Evolutionary conservation across 2,329 filamentous ascomycete genomes (phyloP).

Genomic region (Fusarium humuli): DNA sequence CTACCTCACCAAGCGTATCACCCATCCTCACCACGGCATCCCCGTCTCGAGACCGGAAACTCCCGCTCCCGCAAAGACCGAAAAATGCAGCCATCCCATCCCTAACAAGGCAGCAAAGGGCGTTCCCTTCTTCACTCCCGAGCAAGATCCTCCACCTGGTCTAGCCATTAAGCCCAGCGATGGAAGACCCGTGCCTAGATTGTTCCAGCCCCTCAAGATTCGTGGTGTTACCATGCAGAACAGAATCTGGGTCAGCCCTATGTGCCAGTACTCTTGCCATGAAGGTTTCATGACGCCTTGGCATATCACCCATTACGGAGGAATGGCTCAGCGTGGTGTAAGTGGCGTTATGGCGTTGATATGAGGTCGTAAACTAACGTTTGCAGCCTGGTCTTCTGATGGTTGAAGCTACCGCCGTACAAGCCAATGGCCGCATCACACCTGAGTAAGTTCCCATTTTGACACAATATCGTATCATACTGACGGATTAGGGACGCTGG

Average conservation of each 20-base stretch:
- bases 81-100: conserved; percentile 42
- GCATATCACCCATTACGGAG: conserved; percentile 79
- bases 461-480: not conserved
- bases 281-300: conserved; percentile 74
- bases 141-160: conserved; percentile 58
- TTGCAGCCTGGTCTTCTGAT: conserved; percentile 68
- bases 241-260: conserved; percentile 59
- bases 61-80: conserved; percentile 34
- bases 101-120: conserved; percentile 46
- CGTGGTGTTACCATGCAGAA: conserved; percentile 59
- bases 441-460: conserved; percentile 58
- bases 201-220: conserved; percentile 61
- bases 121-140: conserved; percentile 62
- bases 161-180: conserved; percentile 57
- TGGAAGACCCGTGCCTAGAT: conserved; percentile 63
- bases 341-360: conserved; percentile 30
- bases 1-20: conserved; percentile 44
- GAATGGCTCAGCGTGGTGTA: conserved; percentile 75
- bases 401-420: conserved; percentile 76
- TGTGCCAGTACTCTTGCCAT: conserved; percentile 61
- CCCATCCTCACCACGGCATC: conserved; percentile 46
- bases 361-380: not conserved
- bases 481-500: conserved; percentile 60
- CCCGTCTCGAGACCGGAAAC: conserved; percentile 42
- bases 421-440: conserved; percentile 77